Conservation (phyloP, 1,139 yeast genomes). For the Magnusiomyces sp. region DNA sequence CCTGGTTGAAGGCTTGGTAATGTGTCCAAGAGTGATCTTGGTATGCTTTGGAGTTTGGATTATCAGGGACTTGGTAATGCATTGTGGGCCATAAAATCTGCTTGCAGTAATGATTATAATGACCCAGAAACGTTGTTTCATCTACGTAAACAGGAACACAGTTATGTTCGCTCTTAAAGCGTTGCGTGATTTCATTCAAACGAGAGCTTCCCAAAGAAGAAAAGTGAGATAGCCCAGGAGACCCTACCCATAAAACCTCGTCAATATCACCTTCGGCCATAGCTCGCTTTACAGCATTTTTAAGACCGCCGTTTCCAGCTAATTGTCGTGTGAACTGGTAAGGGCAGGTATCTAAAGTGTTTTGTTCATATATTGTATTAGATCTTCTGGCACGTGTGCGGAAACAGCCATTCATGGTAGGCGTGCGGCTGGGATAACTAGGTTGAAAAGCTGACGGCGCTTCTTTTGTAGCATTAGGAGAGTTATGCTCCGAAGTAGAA, state of each 20-base stretch:
- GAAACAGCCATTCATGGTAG: no score
- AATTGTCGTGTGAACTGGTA: slow-evolving; percentile 63
- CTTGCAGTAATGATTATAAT: slow-evolving; percentile 82
- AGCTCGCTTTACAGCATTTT: slow-evolving; percentile 73
- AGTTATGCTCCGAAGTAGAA: no score
- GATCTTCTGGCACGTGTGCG: not conserved
- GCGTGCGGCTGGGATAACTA: no score
- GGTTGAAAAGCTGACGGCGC: no score
- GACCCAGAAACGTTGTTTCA: slow-evolving; percentile 80
- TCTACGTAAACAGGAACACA: slow-evolving; percentile 64
- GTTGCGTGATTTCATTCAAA: slow-evolving; percentile 36
- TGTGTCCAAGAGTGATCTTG: slow-evolving; percentile 93
- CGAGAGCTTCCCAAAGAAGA: slow-evolving; percentile 25
- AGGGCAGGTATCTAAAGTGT: slow-evolving; percentile 58
- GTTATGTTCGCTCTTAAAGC: slow-evolving; percentile 36
- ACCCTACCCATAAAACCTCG: slow-evolving; percentile 72
- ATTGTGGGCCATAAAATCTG: slow-evolving; percentile 95
- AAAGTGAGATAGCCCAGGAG: slow-evolving; percentile 86
- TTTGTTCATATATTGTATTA: not conserved
- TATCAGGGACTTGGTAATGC: slow-evolving; percentile 94
- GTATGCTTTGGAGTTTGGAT: slow-evolving; percentile 87
- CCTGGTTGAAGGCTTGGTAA: slow-evolving; percentile 65
- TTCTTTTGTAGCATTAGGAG: no score
- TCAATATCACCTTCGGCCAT: slow-evolving; percentile 39
- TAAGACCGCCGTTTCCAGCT: slow-evolving; percentile 85